Evolutionary conservation across 352 stramenopile species (phyloP).

Genomic region (Pythium brassicae): DNA sequence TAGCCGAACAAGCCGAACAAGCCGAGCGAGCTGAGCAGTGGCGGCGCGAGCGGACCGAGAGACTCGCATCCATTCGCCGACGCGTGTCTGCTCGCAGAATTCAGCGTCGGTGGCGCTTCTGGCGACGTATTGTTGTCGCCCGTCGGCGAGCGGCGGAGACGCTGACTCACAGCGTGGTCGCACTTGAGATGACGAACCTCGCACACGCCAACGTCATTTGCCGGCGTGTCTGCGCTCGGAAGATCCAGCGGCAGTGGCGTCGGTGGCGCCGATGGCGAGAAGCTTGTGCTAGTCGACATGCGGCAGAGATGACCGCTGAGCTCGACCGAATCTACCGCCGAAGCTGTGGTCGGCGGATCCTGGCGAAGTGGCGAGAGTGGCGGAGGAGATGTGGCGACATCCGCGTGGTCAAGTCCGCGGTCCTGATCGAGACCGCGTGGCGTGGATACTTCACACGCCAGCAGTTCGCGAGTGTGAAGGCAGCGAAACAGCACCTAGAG

Average conservation of each 20-base stretch:
- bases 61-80: slow-evolving; percentile 2
- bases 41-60: slow-evolving; percentile 1
- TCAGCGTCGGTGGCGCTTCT: not conserved
- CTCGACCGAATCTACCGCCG: slow-evolving; percentile 10
- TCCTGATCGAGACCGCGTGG: slow-evolving; percentile 15
- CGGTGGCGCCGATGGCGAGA: slow-evolving; percentile 12
- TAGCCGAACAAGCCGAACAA: too few species aligned
- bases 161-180: not conserved
- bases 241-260: slow-evolving; percentile 15
- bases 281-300: not conserved
- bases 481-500: not conserved
- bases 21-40: not conserved
- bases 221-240: slow-evolving; percentile 1
- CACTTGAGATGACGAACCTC: not conserved
- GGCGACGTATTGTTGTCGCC: not conserved
- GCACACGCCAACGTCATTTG: not conserved
- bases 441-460: slow-evolving; percentile 8
- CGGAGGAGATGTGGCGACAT: not conserved
- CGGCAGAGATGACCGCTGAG: not conserved
- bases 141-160: slow-evolving; percentile 4
- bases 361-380: slow-evolving; percentile 10
- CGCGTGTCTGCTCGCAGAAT: slow-evolving; percentile 1
- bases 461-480: slow-evolving; percentile 5
- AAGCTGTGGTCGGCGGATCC: slow-evolving; percentile 12
- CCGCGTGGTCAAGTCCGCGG: slow-evolving; percentile 1